A percentile compares a stretch with the other conserved stretches of the same genome.
Conservation (phyloP, 495 filamentous ascomycete species). For the Penicillium mononematosum region DNA sequence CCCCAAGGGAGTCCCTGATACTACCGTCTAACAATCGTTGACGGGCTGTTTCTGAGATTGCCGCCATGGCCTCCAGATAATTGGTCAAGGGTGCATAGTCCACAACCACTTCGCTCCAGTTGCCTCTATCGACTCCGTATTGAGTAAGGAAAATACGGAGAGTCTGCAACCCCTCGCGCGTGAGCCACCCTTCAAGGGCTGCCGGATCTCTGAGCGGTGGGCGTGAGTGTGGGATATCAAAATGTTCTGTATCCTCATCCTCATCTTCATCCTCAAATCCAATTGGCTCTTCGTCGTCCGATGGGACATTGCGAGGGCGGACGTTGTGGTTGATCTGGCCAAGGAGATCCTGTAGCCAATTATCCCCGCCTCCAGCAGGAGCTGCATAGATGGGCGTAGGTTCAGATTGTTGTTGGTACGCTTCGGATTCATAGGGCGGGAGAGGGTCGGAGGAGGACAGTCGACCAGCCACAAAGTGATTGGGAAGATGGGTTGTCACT, state of each 20-base stretch:
- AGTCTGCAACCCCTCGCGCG: constrained; percentile 34
- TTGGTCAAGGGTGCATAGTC: constrained; percentile 39
- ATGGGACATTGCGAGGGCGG: neutral
- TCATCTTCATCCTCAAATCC: constrained; percentile 13
- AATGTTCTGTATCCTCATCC: constrained; percentile 11
- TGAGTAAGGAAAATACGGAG: constrained; percentile 41
- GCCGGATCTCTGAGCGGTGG: constrained; percentile 33
- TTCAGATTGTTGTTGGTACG: constrained; percentile 40
- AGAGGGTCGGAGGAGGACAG: constrained; percentile 48
- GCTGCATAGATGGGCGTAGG: constrained; percentile 40
- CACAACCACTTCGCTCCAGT: constrained; percentile 40
- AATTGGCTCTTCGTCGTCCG: neutral
- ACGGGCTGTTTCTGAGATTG: constrained; percentile 30
- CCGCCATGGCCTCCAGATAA: constrained; percentile 39
- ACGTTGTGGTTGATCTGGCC: constrained; percentile 36
- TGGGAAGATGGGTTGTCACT: constrained; percentile 45
- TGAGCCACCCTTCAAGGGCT: constrained; percentile 39
- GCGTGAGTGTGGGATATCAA: constrained; percentile 13
- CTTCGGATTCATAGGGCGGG: constrained; percentile 46
- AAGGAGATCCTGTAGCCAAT: constrained; percentile 45
- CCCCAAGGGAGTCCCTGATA: constrained; percentile 38
- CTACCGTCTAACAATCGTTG: constrained; percentile 33
- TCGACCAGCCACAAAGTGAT: constrained; percentile 40
- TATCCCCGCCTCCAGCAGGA: constrained; percentile 35
- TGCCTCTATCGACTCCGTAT: constrained; percentile 46